These are phyloP conservation scores for Geosmithia putterillii DNA, from an alignment of 2,329 filamentous ascomycete genomes.

Conservation along the genomic window DNA sequence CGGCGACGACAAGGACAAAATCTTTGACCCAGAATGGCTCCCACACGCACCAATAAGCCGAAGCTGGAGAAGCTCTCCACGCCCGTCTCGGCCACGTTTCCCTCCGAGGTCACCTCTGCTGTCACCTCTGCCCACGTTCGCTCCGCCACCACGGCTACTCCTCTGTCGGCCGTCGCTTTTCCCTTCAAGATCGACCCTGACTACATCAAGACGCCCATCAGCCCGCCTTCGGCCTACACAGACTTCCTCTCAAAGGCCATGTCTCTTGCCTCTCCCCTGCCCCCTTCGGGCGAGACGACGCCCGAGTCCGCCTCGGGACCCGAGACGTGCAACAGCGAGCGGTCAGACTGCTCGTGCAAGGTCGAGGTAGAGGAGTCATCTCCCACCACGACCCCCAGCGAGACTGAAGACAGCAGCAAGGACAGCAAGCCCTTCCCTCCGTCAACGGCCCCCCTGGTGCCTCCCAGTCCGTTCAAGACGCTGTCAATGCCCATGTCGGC, in stretches of 20 bases:
- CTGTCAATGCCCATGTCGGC: constrained; percentile 41
- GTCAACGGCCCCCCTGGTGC: constrained; percentile 23
- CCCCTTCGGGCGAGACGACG: constrained; percentile 37
- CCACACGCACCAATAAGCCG: constrained; percentile 35
- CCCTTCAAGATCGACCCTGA: constrained; percentile 28
- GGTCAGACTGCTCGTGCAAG: constrained; percentile 44
- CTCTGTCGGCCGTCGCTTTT: constrained; percentile 38
- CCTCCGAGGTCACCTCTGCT: constrained; percentile 47
- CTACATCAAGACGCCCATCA: constrained; percentile 80
- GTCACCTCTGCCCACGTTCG: constrained; percentile 28
- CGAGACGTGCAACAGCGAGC: constrained; percentile 43
- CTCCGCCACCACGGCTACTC: constrained; percentile 50
- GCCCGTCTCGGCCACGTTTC: constrained; percentile 50
- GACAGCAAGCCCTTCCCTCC: constrained; percentile 10
- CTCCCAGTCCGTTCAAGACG: constrained; percentile 39
- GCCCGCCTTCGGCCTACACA: constrained; percentile 77
- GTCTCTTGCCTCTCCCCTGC: constrained; percentile 56
- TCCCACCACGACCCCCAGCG: constrained; percentile 17
- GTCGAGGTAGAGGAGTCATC: constrained; percentile 42
- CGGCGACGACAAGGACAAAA: constrained; percentile 1
- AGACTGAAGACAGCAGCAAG: constrained; percentile 20
- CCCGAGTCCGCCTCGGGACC: constrained; percentile 34
- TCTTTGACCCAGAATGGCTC: constrained; percentile 29
- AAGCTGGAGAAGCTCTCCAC: constrained; percentile 52
- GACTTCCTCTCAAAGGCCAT: constrained; percentile 78